A percentile compares a stretch with the other conserved stretches of the same genome.
These are phyloP conservation scores for Solanum microdontum DNA, from an alignment of 257 asterid genomes.

Conservation along the genomic window DNA sequence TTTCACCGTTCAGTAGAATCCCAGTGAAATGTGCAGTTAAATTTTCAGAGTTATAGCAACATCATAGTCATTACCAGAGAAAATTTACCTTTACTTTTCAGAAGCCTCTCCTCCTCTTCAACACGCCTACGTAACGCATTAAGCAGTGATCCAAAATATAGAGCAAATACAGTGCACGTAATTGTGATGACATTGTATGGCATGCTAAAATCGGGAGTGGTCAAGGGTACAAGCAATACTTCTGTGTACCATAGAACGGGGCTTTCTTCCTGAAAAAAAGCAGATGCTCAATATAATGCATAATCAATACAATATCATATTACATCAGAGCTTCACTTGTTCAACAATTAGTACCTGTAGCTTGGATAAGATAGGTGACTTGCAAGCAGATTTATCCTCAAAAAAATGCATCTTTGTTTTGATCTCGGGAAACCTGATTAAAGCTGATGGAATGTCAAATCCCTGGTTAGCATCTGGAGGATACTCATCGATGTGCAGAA, in stretches of 20 bases:
- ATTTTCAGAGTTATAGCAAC: not conserved
- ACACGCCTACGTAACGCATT: slow-evolving; percentile 75
- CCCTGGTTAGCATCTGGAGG: slow-evolving; percentile 99
- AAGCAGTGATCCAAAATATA: slow-evolving; percentile 89
- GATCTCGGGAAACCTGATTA: slow-evolving; percentile 53
- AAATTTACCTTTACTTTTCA: slow-evolving; percentile 46
- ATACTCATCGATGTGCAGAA: slow-evolving; percentile 93
- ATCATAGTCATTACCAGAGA: not conserved
- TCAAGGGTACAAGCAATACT: slow-evolving; percentile 90
- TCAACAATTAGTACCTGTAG: slow-evolving; percentile 44
- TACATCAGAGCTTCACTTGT: not conserved
- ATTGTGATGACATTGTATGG: slow-evolving; percentile 97
- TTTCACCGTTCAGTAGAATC: not conserved
- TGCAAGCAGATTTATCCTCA: slow-evolving; percentile 26
- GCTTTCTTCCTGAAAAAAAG: slow-evolving; percentile 36
- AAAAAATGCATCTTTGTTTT: slow-evolving; percentile 38
- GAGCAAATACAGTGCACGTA: slow-evolving; percentile 91
- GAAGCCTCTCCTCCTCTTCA: slow-evolving; percentile 76
- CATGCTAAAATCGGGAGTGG: slow-evolving; percentile 99
- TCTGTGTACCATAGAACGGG: slow-evolving; percentile 75
- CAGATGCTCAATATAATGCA: slow-evolving; percentile 6
- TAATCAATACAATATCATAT: not conserved
- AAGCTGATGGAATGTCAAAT: slow-evolving; percentile 92
- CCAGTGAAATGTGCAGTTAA: not conserved
- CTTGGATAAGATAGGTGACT: slow-evolving; percentile 52